Evolutionary conservation across 345 rosid genomes (phyloP), one percentile per base, ranked within the genome.

Genomic region (Rubroshorea leprosula): DNA sequence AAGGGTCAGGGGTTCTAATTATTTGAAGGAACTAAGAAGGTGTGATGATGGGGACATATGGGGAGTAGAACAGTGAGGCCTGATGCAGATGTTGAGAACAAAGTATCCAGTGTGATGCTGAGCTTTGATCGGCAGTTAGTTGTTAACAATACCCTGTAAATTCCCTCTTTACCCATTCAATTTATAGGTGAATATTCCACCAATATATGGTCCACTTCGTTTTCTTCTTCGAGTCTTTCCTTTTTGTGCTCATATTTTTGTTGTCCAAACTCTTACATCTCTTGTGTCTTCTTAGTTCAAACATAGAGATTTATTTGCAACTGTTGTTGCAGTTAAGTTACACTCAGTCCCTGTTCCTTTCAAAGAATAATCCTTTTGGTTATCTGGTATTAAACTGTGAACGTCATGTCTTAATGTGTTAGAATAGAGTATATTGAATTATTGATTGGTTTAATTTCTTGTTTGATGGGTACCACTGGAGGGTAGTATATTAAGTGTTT

Each of bases 81-180:
- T 15, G 61, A 48, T 51, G 51, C 50, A 55, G 72, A 72, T 72
- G 73, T 69, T 77, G 82, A 67, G 68, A 68, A 68, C 61, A 54
- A 65, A 60, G 23, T 54, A 27, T 39, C 62, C 51, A 56, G 38
- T 58, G 68, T 55, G 68, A 77, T 80, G 85, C 80, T 55, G 50
- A 68, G 78, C 67, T 72, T 74, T 72, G 77, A 72, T 60, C 48
- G 70, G 31, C 64, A 64, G 31, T 51, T 57, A 46, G 54, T 67
- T 18, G 51, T 69, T 63, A 64, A 63, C 38, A 57, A 64, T 58
- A 23, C 62, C 61, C n/a, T 55, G 82, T 76, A 76, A 58, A 49
- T 61, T 57, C 62, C 35, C 25, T 63, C 51, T 58, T 45, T 23
- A 25, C 23, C 41, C 15, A n/a, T n/a, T 57, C 17, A 12, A 6